phyloP scores from a whole-genome alignment of 768 basidiomycete genomes.

The Saitozyma podzolica region DNA sequence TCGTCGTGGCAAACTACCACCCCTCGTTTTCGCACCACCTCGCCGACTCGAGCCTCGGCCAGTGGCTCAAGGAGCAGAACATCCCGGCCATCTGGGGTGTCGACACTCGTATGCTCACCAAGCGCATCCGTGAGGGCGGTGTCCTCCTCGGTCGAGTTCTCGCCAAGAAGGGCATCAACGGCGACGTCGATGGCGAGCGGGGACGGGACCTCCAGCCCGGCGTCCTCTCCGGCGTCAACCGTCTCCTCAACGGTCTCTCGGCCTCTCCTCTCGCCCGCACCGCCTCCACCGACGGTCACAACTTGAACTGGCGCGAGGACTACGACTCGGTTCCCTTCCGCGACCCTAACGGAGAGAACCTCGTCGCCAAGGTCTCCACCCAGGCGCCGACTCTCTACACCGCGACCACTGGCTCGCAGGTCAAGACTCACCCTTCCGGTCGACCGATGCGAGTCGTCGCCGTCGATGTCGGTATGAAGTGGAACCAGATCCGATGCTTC shows the following conservation, averaged over 20 bases:
- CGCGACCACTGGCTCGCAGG: slow-evolving; percentile 58
- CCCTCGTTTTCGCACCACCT: slow-evolving; percentile 85
- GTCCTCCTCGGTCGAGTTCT: slow-evolving; percentile 85
- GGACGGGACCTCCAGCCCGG: slow-evolving; percentile 41
- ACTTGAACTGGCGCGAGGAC: slow-evolving; percentile 70
- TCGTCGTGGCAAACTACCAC: slow-evolving; percentile 91
- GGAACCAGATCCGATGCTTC: slow-evolving; percentile 98
- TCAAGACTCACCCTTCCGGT: slow-evolving; percentile 72
- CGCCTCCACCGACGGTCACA: slow-evolving; percentile 52
- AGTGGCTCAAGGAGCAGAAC: slow-evolving; percentile 93
- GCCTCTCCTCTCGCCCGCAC: slow-evolving; percentile 31
- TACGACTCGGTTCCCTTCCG: slow-evolving; percentile 78
- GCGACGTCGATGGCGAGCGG: slow-evolving; percentile 24
- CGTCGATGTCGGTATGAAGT: slow-evolving; percentile 99
- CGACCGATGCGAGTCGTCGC: slow-evolving; percentile 81
- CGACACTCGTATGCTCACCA: slow-evolving; percentile 94
- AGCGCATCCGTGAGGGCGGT: slow-evolving; percentile 92
- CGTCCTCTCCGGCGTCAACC: slow-evolving; percentile 41
- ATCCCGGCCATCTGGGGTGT: slow-evolving; percentile 93
- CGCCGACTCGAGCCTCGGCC: slow-evolving; percentile 77
- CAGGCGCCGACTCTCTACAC: slow-evolving; percentile 65
- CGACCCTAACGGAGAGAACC: slow-evolving; percentile 84
- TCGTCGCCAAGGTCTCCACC: slow-evolving; percentile 87
- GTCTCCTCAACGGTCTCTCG: slow-evolving; percentile 43
- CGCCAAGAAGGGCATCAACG: slow-evolving; percentile 60